Evolutionary conservation across 371 early-diverging fungal species (phyloP), one percentile per base, ranked within the genome.

Genomic region (Basidiobolus meristosporus): DNA sequence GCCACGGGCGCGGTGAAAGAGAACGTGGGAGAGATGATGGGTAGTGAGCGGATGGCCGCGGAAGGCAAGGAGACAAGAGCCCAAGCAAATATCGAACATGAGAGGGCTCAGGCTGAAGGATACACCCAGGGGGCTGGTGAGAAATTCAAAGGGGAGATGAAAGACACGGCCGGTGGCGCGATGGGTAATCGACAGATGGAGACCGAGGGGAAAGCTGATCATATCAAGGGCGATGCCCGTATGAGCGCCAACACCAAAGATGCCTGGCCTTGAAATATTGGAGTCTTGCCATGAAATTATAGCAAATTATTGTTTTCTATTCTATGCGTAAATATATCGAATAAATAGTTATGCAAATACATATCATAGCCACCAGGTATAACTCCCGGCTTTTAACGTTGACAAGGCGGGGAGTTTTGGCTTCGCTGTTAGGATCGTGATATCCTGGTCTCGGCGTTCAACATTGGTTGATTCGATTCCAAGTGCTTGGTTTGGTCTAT

Each of bases 111-210:
- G 5, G 20, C 40, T 7, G 17, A 40, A 40, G 40, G 40, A 7
- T 26, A 40, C 2, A 28, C 40, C 40, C 41, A 47, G 31, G 51
- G 53, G 23, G 11, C 21, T 14, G 38, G n/a, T n/a, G 60, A 68
- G 40, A 54, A 59, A 38, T 21, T 52, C 37, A 36, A 50, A 20
- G 70, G 70, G 14, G 48, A 50, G 9, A 46, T 47, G 37, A 62
- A 62, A 53, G 52, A 63, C n/a, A 50, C 55, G 12, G 40, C 54
- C 15, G 66, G 64, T 9, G 42, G 45, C 14, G 53, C 53, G 16
- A 38, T 59, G 6, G 62, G 61, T 21, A 56, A 65, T 39, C 45
- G 42, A 19, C 22, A 40, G 21, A 31, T 59, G 46, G 44, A 65
- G 48, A 50, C 57, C 7, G 45, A 62, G 44, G 64, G 64, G 4